Percentiles rank a stretch among this genome's conserved stretches.
Evolutionary conservation across 2,329 filamentous ascomycete genomes (phyloP).

Genomic region (Dryadomyces quercivorus): DNA sequence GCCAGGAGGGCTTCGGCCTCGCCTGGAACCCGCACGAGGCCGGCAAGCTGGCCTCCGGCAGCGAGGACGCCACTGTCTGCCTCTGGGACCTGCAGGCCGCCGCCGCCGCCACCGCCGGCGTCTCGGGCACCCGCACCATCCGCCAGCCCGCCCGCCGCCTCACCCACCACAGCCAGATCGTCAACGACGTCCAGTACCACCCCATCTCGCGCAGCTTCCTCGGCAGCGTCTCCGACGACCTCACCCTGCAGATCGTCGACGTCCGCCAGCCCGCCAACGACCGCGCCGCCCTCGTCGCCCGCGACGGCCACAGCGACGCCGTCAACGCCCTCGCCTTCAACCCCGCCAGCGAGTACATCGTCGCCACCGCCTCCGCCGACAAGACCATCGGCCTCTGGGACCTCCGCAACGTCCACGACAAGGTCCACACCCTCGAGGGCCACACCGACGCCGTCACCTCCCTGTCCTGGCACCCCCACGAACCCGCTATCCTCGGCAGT

Average conservation of each 20-base stretch:
- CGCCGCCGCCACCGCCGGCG: not conserved
- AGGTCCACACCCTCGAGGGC: slow-evolving; percentile 79
- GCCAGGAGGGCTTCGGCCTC: slow-evolving; percentile 79
- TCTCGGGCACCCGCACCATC: slow-evolving; percentile 51
- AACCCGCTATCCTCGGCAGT: slow-evolving; percentile 78
- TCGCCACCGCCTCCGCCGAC: slow-evolving; percentile 89
- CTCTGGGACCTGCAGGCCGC: slow-evolving; percentile 84
- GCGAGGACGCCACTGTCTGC: slow-evolving; percentile 82
- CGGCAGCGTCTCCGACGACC: slow-evolving; percentile 88
- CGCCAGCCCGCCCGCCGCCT: slow-evolving; percentile 65
- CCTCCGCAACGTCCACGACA: slow-evolving; percentile 77
- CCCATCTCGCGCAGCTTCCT: slow-evolving; percentile 75
- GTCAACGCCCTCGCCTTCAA: slow-evolving; percentile 97
- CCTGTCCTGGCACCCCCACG: slow-evolving; percentile 86
- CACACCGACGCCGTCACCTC: slow-evolving; percentile 86
- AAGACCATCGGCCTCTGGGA: slow-evolving; percentile 96
- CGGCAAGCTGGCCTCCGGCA: slow-evolving; percentile 78
- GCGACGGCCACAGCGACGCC: slow-evolving; percentile 73
- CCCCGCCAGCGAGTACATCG: slow-evolving; percentile 73
- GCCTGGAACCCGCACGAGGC: slow-evolving; percentile 80
- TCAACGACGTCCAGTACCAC: slow-evolving; percentile 96
- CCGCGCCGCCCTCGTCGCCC: slow-evolving; percentile 55
- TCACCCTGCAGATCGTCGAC: slow-evolving; percentile 86
- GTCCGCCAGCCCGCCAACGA: slow-evolving; percentile 56
- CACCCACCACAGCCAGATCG: slow-evolving; percentile 77